Base-by-base conservation (phyloP, 2,329 filamentous ascomycete species). In the Ophiocordyceps robertsii region DNA sequence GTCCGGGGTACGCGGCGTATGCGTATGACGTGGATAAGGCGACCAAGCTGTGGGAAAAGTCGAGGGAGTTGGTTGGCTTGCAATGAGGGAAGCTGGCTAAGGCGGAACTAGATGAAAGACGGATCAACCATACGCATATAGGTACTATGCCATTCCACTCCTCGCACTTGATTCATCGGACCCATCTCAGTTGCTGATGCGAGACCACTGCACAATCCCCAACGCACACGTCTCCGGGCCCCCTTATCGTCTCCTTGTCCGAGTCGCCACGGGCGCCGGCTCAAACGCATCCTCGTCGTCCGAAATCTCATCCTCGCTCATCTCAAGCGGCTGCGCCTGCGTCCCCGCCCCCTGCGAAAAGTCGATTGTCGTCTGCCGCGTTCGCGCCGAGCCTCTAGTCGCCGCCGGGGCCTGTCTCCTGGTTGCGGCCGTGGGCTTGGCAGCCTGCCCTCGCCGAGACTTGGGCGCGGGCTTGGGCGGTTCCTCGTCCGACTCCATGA, bases 281-380 rank as follows among this genome's bases (percentile, higher is more conserved):
- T 80, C 75, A 56, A 82, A 81, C 0, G 68, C 61, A 56, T 77
- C 73, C 30, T 17, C 31, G 37, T 78, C 74, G 44, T 77, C 74
- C 0, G 71, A 75, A 37, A 82, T 78, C 56, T 80, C 77, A 53
- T 82, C 77, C 45, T 80, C 76, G 46, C 77, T 81, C 42, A 80
- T 72, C 52, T 80, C 75, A 14, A 74, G 53, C n/a, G 67, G 64
- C 32, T 68, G 64, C 30, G 67, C 58, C 47, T 72, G 67, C 29
- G 66, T 63, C 8, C 60, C 56, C 3, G 63, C 58, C 46, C 58
- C 56, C 49, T 71, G 53, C 41, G 65, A 57, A 37, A 63, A 64
- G 40, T 53, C 51, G 7, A 64, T 38, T 42, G 49, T 59, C 13
- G 60, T 57, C 45, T 67, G 61, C 37, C 54, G 56, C 11, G 57